A percentile compares a stretch with the other conserved stretches of the same genome.
These are phyloP conservation scores for Neurospora africana DNA, from an alignment of 495 filamentous ascomycete species.

Conservation along the genomic window DNA sequence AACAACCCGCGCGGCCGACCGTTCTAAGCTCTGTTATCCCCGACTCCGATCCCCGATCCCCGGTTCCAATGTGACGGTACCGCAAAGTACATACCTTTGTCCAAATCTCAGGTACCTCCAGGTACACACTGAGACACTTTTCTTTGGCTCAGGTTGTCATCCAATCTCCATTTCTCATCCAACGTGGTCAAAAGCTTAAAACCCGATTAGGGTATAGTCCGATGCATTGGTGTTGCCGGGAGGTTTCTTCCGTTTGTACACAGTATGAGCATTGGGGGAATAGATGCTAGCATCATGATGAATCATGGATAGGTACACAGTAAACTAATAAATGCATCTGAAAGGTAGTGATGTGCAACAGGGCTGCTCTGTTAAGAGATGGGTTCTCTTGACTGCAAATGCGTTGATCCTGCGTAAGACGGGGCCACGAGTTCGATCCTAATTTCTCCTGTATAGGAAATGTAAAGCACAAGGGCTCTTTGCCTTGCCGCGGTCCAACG, in stretches of 20 bases:
- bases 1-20: background rate
- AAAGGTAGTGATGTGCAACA: background rate
- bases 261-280: background rate
- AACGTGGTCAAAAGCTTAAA: background rate
- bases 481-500: background rate
- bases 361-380: background rate
- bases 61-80: background rate
- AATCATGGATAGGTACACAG: background rate
- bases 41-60: background rate
- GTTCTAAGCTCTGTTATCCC: background rate
- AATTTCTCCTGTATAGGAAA: no score
- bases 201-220: background rate
- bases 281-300: background rate
- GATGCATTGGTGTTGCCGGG: background rate
- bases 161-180: background rate
- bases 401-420: background rate
- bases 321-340: background rate
- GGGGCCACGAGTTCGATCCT: background rate
- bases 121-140: background rate
- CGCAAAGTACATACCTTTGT: background rate
- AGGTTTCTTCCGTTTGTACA: background rate
- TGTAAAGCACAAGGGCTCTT: background rate
- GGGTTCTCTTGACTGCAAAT: background rate
- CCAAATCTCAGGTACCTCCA: background rate
- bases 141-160: background rate